Evolutionary conservation across 192 early-diverging fungal genomes (phyloP).

Genomic region (Umbelopsis sp.): DNA sequence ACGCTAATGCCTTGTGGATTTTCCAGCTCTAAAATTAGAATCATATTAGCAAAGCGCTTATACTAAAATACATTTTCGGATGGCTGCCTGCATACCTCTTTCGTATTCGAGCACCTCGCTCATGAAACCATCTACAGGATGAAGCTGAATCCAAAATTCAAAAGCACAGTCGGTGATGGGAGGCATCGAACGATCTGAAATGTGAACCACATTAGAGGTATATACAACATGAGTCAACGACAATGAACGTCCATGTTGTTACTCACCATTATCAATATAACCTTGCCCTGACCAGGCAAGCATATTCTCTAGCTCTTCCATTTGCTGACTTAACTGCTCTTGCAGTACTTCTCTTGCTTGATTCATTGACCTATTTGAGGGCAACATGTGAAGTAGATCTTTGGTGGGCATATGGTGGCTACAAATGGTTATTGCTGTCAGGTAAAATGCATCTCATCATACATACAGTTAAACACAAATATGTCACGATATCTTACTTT

Average conservation of each 20-base stretch:
- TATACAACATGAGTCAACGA: too few relatives aligned
- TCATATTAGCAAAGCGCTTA: not conserved
- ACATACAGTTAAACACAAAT: too few relatives aligned
- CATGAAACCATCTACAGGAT: slow-evolving; percentile 41
- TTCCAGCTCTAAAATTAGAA: slow-evolving; percentile 40
- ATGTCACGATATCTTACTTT: slow-evolving; percentile 30
- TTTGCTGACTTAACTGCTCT: slow-evolving; percentile 40
- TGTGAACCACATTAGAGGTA: not conserved
- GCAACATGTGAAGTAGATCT: slow-evolving; percentile 49
- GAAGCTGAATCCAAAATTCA: slow-evolving; percentile 51
- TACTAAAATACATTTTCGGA: not conserved
- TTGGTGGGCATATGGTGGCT: slow-evolving; percentile 33
- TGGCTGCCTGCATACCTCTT: slow-evolving; percentile 30
- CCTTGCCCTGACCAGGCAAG: not conserved
- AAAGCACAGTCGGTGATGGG: slow-evolving; percentile 38
- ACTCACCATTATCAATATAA: not conserved
- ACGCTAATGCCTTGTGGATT: slow-evolving; percentile 50
- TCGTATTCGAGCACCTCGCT: slow-evolving; percentile 49
- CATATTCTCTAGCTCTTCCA: slow-evolving; percentile 36
- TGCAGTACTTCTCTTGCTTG: slow-evolving; percentile 34
- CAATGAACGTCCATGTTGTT: not conserved
- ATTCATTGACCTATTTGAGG: slow-evolving; percentile 37
- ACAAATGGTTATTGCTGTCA: not conserved
- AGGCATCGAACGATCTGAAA: slow-evolving; percentile 27
- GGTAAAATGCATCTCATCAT: not conserved